These are phyloP conservation scores for Jackrogersella multiformis DNA, from an alignment of 495 filamentous ascomycete species.

Conservation along the genomic window DNA sequence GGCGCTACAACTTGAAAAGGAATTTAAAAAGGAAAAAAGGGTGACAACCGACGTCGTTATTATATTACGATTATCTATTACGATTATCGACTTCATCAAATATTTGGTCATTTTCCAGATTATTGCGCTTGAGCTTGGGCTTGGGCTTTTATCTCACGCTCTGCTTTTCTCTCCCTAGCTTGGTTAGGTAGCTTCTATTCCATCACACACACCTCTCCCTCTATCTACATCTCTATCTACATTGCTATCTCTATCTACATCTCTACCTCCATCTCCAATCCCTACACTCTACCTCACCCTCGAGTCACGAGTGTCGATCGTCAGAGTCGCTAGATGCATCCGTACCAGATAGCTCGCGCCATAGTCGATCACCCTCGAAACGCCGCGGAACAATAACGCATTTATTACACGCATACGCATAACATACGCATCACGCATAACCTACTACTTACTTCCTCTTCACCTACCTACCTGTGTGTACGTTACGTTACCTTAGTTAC, in stretches of 20 bases:
- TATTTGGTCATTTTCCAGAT: conserved; percentile 10
- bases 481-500: conserved; percentile 28
- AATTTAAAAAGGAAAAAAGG: conserved; percentile 6
- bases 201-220: too few species aligned
- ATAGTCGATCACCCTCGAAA: conserved; percentile 38
- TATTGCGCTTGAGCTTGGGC: conserved; percentile 18
- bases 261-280: conserved; percentile 1
- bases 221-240: not conserved
- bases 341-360: conserved; percentile 33
- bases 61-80: conserved; percentile 8
- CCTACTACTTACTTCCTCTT: conserved; percentile 12
- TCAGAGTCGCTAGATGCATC: conserved; percentile 34
- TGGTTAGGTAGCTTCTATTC: not conserved
- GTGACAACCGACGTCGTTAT: conserved; percentile 21
- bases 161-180: not conserved
- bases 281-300: not conserved
- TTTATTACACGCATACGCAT: conserved; percentile 22
- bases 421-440: conserved; percentile 16
- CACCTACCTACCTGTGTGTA: conserved; percentile 14
- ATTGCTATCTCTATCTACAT: not conserved
- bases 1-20: conserved; percentile 22
- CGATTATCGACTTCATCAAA: conserved; percentile 29
- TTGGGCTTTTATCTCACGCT: conserved; percentile 14
- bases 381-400: conserved; percentile 37
- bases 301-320: conserved; percentile 23